A percentile compares a stretch with the other conserved stretches of the same genome.
Evolutionary conservation across 345 rosid species (phyloP).

Genomic region (Sonneratia caseolaris): DNA sequence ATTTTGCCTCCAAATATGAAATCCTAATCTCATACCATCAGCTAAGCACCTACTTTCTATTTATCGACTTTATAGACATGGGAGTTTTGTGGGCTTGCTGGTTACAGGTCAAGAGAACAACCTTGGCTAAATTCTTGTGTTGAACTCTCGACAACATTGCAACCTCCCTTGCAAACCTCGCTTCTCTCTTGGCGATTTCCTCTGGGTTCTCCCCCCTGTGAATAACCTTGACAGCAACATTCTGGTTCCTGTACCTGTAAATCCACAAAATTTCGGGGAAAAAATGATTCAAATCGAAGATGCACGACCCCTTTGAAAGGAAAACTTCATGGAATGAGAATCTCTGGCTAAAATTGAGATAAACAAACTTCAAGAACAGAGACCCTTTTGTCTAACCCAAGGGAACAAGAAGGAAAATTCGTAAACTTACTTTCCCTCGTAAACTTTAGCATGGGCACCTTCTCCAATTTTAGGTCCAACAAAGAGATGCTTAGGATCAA

Average conservation of each 20-base stretch:
- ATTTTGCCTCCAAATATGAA: not conserved
- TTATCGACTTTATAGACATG: not conserved
- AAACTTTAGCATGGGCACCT: slow-evolving; percentile 98
- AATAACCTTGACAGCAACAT: slow-evolving; percentile 75
- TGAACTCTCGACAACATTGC: slow-evolving; percentile 85
- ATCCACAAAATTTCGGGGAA: not conserved
- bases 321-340: no score
- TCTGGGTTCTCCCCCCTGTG: slow-evolving; percentile 75
- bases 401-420: slow-evolving; percentile 1
- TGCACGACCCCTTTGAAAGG: not conserved
- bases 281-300: not conserved
- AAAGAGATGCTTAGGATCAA: slow-evolving; percentile 82
- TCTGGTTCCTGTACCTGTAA: slow-evolving; percentile 67
- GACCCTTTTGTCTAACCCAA: not conserved
- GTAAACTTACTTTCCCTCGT: slow-evolving; percentile 90
- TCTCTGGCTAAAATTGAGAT: not conserved
- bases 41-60: not conserved
- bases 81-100: not conserved
- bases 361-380: not conserved
- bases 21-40: not conserved
- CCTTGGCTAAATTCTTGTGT: slow-evolving; percentile 92
- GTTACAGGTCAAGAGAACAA: slow-evolving; percentile 12
- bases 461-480: slow-evolving; percentile 99
- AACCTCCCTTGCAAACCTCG: slow-evolving; percentile 76
- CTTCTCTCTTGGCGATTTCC: slow-evolving; percentile 69